Evolutionary conservation across 2,329 filamentous ascomycete genomes (phyloP), one percentile per base, ranked within the genome.

Genomic region (Exophiala phaeomuriformis): DNA sequence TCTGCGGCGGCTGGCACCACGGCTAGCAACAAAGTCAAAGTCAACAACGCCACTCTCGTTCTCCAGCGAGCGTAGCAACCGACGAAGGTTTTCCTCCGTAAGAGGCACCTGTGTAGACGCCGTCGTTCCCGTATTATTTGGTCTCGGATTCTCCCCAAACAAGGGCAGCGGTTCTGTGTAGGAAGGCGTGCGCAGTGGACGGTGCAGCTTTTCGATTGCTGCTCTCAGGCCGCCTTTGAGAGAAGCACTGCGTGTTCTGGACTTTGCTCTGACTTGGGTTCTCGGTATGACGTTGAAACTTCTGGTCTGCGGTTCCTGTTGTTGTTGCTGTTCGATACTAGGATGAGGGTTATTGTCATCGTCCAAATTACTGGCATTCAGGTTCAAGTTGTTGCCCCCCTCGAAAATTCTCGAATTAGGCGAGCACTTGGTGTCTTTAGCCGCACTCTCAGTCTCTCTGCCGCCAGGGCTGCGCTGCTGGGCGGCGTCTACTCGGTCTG

Each of bases 31-130:
- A 19, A 19, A 19, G 19, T 19, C 19, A 19, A 19, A 19, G 19
- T 19, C 19, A 19, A 19, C 19, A 19, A 19, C 19, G 49, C 33
- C 42, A n/a, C 49, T 33, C 10, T 31, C 30, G 8, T 30, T 37
- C n/a, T 53, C 42, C n/a, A 55, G 44, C 27, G 58, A 53, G 36
- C 51, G 54, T 32, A 59, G 52, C 32, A 59, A 56, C 47, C 49
- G 47, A 42, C 59, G 58, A 51, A 62, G 60, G 46, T 62, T 61
- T 43, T 59, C 49, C 51, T 61, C 52, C 10, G 60, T 62, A 46
- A 62, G 47, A 30, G 53, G 57, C 29, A 52, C 46, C 32, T 28
- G 36, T 27, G 53, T 42, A 28, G 42, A 9, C 12, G 42, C 42
- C 42, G 42, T 12, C 42, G 28, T 30, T 45, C 42, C 53, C 45